Base-by-base conservation (phyloP, 768 basidiomycete genomes). In the Pulveroboletus sp. region DNA sequence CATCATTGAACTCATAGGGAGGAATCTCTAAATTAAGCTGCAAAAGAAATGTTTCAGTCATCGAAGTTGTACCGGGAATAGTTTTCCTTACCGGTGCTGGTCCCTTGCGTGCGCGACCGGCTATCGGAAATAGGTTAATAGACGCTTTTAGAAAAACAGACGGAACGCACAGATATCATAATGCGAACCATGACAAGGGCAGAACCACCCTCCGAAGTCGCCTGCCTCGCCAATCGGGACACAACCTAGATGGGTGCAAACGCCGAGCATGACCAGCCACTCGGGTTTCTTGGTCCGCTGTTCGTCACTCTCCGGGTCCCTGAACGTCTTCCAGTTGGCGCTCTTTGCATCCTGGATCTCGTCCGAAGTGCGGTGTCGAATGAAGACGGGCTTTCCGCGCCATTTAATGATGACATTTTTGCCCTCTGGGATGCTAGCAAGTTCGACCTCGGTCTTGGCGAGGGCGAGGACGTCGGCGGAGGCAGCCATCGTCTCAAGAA, bases 301-400 rank as follows among this genome's bases (percentile, higher is more conserved):
- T 62, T 93, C 88, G 66, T 99, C 96, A 42, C 80, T 71, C 76
- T 99, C 82, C 47, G 96, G 96, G 64, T 99, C 96, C 52, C 96
- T 80, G 53, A 99, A 77, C 24, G 72, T 54, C 77, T 93, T 91
- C 86, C 93, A 86, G 70, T 95, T 84, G 49, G 79, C 73, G 32
- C 69, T 62, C 71, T 89, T 85, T 43, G 96, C 96, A 74, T 99
- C 96, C 55, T 90, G 82, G 60, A 99, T 89, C 76, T 99, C 96
- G 48, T 76, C 79, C 49, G 77, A 63, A 13, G 96, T 99, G 63
- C 96, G 83, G 77, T 99, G 96, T 58, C 96, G 83, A 69, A 99
- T 93, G 78, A 98, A 98, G 47, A 99, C 96, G 57, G 96, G 96
- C 79, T 99, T 99, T 70, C 96, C 96, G 64, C 96, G 89, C 96